phyloP scores from a whole-genome alignment of 768 basidiomycete species.

The Goffeauzyma gilvescens region DNA sequence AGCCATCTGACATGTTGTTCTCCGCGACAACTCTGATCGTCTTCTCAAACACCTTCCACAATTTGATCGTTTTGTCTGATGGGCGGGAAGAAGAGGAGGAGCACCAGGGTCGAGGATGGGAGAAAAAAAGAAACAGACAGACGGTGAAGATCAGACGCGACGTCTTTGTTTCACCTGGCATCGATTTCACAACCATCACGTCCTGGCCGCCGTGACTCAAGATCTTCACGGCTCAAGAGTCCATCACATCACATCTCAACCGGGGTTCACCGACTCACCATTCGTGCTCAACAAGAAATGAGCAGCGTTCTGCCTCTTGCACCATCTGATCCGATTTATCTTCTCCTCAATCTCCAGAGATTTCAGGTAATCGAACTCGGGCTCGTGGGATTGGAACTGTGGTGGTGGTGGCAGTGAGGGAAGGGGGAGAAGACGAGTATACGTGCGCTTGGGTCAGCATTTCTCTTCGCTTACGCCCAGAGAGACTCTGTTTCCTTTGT shows the following conservation, averaged over 20 bases:
- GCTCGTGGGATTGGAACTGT: slow-evolving; percentile 89
- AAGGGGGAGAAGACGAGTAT: neutral
- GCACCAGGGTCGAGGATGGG: too few species aligned
- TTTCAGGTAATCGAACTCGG: slow-evolving; percentile 99
- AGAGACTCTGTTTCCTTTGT: too few species aligned
- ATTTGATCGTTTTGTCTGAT: slow-evolving; percentile 96
- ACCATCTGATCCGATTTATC: slow-evolving; percentile 99
- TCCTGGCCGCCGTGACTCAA: slow-evolving; percentile 1
- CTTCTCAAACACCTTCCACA: slow-evolving; percentile 99
- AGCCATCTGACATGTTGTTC: slow-evolving; percentile 59
- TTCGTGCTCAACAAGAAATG: slow-evolving; percentile 96
- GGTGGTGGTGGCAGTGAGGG: neutral
- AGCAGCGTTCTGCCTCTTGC: slow-evolving; percentile 88
- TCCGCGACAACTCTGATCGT: slow-evolving; percentile 85
- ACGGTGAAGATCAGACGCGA: too few species aligned
- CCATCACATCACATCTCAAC: too few species aligned
- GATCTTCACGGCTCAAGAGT: too few species aligned
- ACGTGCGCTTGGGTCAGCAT: too few species aligned
- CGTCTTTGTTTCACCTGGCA: too few species aligned
- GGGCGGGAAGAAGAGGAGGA: neutral
- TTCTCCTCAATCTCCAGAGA: slow-evolving; percentile 99
- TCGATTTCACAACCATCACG: neutral
- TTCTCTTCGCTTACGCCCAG: too few species aligned
- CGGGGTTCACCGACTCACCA: too few species aligned
- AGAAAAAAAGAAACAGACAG: too few species aligned